These are phyloP conservation scores for Hortiboletus campestris DNA, from an alignment of 768 basidiomycete genomes.

Conservation along the genomic window DNA sequence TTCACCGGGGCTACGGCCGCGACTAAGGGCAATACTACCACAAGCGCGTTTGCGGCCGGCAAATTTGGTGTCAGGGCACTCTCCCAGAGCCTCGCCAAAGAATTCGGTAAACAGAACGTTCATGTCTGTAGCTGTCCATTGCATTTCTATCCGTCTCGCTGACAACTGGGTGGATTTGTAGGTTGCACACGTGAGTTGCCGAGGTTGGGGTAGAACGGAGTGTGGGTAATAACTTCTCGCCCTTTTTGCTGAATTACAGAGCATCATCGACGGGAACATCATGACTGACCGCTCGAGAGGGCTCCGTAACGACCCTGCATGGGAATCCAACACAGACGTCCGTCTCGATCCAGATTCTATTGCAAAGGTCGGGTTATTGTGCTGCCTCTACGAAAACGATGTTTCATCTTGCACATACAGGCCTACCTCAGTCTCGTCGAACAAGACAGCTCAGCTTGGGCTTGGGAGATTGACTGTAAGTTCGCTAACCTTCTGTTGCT, in stretches of 20 bases:
- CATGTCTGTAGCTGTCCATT: constrained; percentile 43
- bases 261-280: constrained; percentile 67
- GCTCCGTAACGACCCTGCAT: constrained; percentile 33
- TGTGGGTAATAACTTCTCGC: background rate
- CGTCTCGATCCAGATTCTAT: constrained; percentile 66
- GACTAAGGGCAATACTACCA: constrained; percentile 56
- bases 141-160: background rate
- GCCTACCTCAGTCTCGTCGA: constrained; percentile 63
- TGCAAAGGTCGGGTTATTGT: constrained; percentile 48
- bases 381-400: background rate
- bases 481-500: background rate
- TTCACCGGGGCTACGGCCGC: constrained; percentile 76
- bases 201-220: background rate
- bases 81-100: constrained; percentile 70
- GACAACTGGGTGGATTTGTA: constrained; percentile 18
- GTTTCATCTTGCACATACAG: constrained; percentile 33
- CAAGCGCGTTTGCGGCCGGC: constrained; percentile 61
- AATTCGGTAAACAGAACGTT: constrained; percentile 72
- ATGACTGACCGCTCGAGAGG: constrained; percentile 37
- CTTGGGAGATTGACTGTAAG: constrained; percentile 80
- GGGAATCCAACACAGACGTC: constrained; percentile 44
- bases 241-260: constrained; percentile 34
- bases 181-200: constrained; percentile 62
- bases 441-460: constrained; percentile 72
- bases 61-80: constrained; percentile 64